Evolutionary conservation across 345 rosid genomes (phyloP).

Genomic region (Eucalyptus sp.): DNA sequence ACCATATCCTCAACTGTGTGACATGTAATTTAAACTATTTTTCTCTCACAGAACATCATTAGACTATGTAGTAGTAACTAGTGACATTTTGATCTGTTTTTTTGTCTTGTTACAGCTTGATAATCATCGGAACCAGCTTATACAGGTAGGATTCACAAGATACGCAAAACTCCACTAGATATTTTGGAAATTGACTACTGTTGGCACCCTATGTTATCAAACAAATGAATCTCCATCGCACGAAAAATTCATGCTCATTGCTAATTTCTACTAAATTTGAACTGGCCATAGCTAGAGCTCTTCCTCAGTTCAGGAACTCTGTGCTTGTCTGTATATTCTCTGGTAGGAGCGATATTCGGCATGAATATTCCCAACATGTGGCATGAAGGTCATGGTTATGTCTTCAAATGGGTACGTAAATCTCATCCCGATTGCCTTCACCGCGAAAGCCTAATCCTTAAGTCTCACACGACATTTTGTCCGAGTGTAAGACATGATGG

Average conservation of each 20-base stretch:
- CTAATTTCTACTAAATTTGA: not conserved
- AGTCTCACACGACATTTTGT: not conserved
- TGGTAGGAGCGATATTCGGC: constrained; percentile 42
- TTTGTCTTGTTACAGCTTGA: constrained; percentile 36
- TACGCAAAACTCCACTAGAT: not conserved
- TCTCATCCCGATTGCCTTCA: not conserved
- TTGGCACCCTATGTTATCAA: not conserved
- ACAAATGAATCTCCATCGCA: not conserved
- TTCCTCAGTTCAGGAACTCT: constrained; percentile 41
- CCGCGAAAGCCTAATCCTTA: not conserved
- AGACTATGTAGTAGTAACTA: not conserved
- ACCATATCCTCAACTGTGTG: not conserved
- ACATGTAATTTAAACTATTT: not conserved
- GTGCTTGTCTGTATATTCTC: constrained; percentile 30
- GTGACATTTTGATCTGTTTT: not conserved
- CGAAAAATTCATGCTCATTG: not conserved
- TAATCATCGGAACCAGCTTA: constrained; percentile 65
- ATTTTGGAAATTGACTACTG: not conserved
- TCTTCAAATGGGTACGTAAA: constrained; percentile 42
- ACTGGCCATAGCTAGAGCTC: constrained; percentile 15
- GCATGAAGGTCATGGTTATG: constrained; percentile 23
- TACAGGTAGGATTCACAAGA: constrained; percentile 30
- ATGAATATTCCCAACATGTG: constrained; percentile 40
- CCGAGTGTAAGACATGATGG: not conserved
- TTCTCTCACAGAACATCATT: not conserved